Conservation (phyloP, 306 rosid genomes). For the Cucurbita ficifolia region DNA sequence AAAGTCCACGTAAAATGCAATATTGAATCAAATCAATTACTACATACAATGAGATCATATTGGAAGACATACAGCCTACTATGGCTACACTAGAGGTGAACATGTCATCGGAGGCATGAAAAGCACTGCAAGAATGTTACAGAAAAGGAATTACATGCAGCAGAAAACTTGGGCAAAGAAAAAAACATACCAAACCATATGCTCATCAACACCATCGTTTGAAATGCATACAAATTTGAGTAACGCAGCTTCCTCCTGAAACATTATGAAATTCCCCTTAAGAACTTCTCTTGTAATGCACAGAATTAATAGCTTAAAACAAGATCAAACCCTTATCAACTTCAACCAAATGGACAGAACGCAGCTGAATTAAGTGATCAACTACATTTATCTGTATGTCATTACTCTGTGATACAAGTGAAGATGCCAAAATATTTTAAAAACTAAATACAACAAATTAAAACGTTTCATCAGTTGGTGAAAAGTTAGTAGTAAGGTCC, state of each 20-base stretch:
- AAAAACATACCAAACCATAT: slow-evolving; percentile 75
- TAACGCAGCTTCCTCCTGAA: slow-evolving; percentile 78
- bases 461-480: not conserved
- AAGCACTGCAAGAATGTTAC: not conserved
- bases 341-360: not conserved
- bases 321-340: not conserved
- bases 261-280: not conserved
- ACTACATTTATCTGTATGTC: not conserved
- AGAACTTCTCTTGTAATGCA: not conserved
- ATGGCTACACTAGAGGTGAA: not conserved
- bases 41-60: not conserved
- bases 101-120: not conserved
- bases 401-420: not conserved
- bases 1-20: slow-evolving; percentile 13
- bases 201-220: slow-evolving; percentile 74
- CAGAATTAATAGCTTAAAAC: not conserved
- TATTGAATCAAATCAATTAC: not conserved
- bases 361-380: not conserved
- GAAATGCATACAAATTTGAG: slow-evolving; percentile 70
- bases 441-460: not conserved
- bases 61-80: not conserved
- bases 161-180: not conserved
- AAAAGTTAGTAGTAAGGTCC: not conserved
- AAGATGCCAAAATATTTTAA: not conserved
- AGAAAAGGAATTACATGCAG: not conserved